Percentiles rank a stretch among this genome's conserved stretches.
Conservation (phyloP, 306 rosid genomes). For the Lagenaria siceraria region DNA sequence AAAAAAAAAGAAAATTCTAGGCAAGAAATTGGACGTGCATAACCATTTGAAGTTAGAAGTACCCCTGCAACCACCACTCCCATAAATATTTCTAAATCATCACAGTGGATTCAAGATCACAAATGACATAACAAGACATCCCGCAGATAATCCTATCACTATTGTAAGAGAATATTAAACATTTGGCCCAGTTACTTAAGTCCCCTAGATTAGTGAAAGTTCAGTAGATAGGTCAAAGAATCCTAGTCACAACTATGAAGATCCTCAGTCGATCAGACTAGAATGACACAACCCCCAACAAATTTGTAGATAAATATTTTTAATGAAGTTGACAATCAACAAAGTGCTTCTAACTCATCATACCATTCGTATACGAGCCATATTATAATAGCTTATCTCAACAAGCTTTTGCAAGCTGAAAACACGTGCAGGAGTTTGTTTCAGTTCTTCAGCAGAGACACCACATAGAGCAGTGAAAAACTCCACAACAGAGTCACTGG, state of each 20-base stretch:
- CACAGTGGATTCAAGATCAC: not conserved
- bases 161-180: not conserved
- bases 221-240: not conserved
- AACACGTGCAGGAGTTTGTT: slow-evolving; percentile 94
- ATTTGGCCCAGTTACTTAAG: not conserved
- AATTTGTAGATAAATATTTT: not conserved
- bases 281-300: not conserved
- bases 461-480: slow-evolving; percentile 96
- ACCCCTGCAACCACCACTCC: not conserved
- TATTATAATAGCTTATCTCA: slow-evolving; percentile 95
- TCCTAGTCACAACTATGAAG: not conserved
- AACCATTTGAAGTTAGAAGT: not conserved
- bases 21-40: not conserved
- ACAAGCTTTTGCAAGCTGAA: slow-evolving; percentile 99
- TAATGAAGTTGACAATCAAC: not conserved
- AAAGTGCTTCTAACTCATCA: not conserved
- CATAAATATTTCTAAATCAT: not conserved
- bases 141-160: not conserved
- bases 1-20: not conserved
- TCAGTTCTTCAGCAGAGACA: slow-evolving; percentile 95
- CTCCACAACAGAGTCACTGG: slow-evolving; percentile 93
- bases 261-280: not conserved
- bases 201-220: not conserved
- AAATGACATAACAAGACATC: not conserved
- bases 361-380: slow-evolving; percentile 99